phyloP scores from a whole-genome alignment of 805 yeast genomes.

The Priceomyces medius region DNA sequence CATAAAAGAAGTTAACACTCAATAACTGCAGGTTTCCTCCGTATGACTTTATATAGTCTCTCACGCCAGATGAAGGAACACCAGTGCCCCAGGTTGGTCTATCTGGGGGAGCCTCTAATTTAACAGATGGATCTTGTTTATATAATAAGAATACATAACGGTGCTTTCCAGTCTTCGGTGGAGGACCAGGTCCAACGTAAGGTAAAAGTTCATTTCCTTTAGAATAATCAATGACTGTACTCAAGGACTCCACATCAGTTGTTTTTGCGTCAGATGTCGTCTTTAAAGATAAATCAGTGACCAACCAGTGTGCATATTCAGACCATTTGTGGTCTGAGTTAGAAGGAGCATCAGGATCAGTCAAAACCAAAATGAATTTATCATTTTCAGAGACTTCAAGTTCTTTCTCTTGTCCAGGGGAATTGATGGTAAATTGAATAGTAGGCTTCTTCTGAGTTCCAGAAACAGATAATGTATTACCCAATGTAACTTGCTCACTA shows the following conservation, averaged over 20 bases:
- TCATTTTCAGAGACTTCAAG: conserved; percentile 45
- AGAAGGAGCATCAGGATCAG: conserved; percentile 95
- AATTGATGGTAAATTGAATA: conserved; percentile 62
- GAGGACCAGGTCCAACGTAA: conserved; percentile 89
- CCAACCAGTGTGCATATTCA: conserved; percentile 77
- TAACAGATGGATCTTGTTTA: conserved; percentile 55
- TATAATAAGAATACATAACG: conserved; percentile 78
- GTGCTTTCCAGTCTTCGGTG: conserved; percentile 80
- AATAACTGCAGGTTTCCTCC: conserved; percentile 57
- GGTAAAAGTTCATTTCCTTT: conserved; percentile 45
- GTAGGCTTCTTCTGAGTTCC: conserved; percentile 69
- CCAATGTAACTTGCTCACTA: conserved; percentile 71
- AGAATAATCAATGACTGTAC: conserved; percentile 33
- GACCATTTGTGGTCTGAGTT: conserved; percentile 82
- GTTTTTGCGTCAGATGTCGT: conserved; percentile 16
- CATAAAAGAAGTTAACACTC: conserved; percentile 80
- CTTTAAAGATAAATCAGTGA: conserved; percentile 51
- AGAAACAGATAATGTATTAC: conserved; percentile 63
- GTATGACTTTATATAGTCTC: conserved; percentile 67
- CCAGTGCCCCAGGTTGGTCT: conserved; percentile 86
- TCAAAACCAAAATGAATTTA: conserved; percentile 70
- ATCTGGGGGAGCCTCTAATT: conserved; percentile 45
- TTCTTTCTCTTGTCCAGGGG: conserved; percentile 43
- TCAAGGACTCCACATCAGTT: conserved; percentile 30
- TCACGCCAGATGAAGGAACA: conserved; percentile 73